Base-by-base conservation (phyloP, 1,284 basidiomycete genomes). In the Vanrija sp. region DNA sequence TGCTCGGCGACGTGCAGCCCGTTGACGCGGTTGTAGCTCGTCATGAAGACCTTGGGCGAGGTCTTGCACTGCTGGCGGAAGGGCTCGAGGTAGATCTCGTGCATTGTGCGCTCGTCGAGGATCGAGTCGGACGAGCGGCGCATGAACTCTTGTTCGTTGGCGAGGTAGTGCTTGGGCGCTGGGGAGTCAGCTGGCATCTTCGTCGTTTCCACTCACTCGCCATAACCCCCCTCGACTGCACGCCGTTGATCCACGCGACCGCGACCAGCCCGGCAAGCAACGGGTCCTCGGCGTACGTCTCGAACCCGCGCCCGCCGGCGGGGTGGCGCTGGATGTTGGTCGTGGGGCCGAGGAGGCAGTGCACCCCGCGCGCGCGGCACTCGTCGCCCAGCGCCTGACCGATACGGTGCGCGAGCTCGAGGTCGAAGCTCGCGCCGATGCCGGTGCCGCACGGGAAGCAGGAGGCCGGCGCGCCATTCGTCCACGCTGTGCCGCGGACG, bases 21-120 rank as follows among this genome's bases (percentile, higher is more conserved):
- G 62, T 84, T 83, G 41, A 84, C 72, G 7, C 79, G 78, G 59
- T 82, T 82, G 61, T 83, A 83, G 15, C 72, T 70, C 3, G 70
- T 61, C 73, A 77, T 71, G 23, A 62, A 56, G 15, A 54, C 54
- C 23, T 49, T 51, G 5, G 67, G 69, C 3, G 65, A 54, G n/a
- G 66, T 53, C 53, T 84, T 78, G 72, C 87, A 81, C 2, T 86
- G 85, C 27, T 90, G 78, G 83, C 88, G 87, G 77, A 91, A 91
- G 0, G 86, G 85, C 78, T 85, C 82, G 38, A 90, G 78, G 72
- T 91, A 91, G 45, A 92, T 81, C 71, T 92, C 89, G 24, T 87
- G 81, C 41, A 92, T 78, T 0, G 88, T 85, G 25, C 88, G 82
- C 54, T 81, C 80, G 62, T 79, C 78, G 45, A 84, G 73, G 41